Evolutionary conservation across 1,139 yeast genomes (phyloP), one percentile per base, ranked within the genome.

Genomic region (Yamadazyma spencermartinsiae): DNA sequence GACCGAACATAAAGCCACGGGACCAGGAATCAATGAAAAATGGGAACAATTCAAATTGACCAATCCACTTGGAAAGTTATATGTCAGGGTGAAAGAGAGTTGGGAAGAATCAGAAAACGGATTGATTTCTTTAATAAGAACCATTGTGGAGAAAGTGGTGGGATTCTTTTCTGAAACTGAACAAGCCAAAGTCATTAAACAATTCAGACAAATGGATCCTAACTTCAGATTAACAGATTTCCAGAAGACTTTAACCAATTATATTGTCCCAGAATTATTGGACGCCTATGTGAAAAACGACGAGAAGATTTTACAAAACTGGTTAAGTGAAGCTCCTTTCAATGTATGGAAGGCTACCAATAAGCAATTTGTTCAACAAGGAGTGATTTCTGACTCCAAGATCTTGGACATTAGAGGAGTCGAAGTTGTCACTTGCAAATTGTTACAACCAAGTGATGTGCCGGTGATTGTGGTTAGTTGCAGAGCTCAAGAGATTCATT

Each of bases 41-140:
- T 76, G 88, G 78, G 83, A 79, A 51, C 72, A 74, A 31, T 83
- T 82, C 68, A 83, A 81, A 56, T 70, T 82, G 43, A 79, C 80
- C 48, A 76, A 90, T 4, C 70, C 85, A 1, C 57, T 87, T 19
- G 96, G 96, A 43, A 80, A 82, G 57, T 72, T 74, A 17, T 48
- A 84, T 41, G 76, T 80, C 18, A 74, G 76, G 38, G 57, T 87
- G 50, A 83, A 80, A 60, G 79, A 80, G 47, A 83, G 78, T 56
- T 85, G 90, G 88, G 96, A 92, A 52, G 98, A 94, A 60, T 82
- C 92, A 40, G 98, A 92, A 55, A 94, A 94, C 62, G 97, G 97
- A 5, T 72, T 94, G 53, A 79, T 94, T 47, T 80, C 94, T 14
- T 68, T 86, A 34, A 64, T 92, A 39, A 81, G 98, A 68, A 86